phyloP scores from a whole-genome alignment of 2,329 filamentous ascomycete genomes.

The Phoma sp. region DNA sequence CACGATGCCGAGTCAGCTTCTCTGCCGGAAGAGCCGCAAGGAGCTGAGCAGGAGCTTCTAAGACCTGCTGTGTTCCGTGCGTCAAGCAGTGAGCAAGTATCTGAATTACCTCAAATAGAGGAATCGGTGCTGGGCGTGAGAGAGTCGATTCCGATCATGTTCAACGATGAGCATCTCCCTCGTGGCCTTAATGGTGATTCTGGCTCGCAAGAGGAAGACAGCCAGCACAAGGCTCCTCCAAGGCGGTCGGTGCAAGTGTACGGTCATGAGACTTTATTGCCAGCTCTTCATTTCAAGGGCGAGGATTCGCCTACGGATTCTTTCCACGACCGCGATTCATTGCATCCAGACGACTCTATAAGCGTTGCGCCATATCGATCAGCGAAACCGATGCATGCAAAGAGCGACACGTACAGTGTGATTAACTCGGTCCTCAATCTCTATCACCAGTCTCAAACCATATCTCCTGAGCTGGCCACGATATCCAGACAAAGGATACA shows the following conservation, averaged over 20 bases:
- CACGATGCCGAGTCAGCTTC: neutral
- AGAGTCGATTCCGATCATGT: slow-evolving; percentile 63
- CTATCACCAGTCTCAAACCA: slow-evolving; percentile 46
- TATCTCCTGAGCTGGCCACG: slow-evolving; percentile 50
- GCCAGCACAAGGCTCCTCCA: slow-evolving; percentile 19
- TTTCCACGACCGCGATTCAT: slow-evolving; percentile 40
- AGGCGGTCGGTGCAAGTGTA: slow-evolving; percentile 23
- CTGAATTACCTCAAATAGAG: slow-evolving; percentile 27
- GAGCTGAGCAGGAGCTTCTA: slow-evolving; percentile 32
- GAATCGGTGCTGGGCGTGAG: slow-evolving; percentile 57
- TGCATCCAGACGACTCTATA: slow-evolving; percentile 47
- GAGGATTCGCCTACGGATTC: slow-evolving; percentile 43
- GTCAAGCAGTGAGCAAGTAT: slow-evolving; percentile 13
- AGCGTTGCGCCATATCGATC: slow-evolving; percentile 45
- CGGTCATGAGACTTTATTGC: slow-evolving; percentile 18
- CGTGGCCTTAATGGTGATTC: slow-evolving; percentile 3
- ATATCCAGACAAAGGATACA: slow-evolving; percentile 51
- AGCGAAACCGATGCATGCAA: slow-evolving; percentile 41
- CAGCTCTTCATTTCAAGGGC: slow-evolving; percentile 34
- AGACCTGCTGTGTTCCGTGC: slow-evolving; percentile 39
- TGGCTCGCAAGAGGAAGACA: slow-evolving; percentile 14
- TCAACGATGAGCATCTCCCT: slow-evolving; percentile 48
- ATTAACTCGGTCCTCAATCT: slow-evolving; percentile 50
- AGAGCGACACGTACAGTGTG: slow-evolving; percentile 52
- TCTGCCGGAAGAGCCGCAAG: slow-evolving; percentile 15